Evolutionary conservation across 768 basidiomycete species (phyloP).

Genomic region (Krasilnikovozyma curviuscula): DNA sequence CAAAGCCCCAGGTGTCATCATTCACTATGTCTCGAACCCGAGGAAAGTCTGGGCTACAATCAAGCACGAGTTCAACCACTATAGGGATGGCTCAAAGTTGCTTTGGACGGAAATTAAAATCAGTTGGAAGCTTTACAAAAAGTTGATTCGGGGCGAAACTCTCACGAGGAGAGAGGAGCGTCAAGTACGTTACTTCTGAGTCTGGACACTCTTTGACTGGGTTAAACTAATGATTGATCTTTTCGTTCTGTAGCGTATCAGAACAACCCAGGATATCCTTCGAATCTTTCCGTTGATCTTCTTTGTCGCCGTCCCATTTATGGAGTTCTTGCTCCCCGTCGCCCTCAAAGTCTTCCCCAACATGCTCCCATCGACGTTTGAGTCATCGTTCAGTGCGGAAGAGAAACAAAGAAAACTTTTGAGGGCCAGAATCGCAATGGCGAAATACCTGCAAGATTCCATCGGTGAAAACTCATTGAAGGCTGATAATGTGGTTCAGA

Average conservation of each 20-base stretch:
- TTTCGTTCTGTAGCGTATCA: conserved; percentile 44
- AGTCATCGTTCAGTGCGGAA: conserved; percentile 93
- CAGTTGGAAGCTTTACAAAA: conserved; percentile 67
- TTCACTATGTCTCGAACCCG: too few relatives aligned
- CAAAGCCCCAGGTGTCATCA: too few relatives aligned
- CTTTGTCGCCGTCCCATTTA: conserved; percentile 90
- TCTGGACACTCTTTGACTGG: background rate
- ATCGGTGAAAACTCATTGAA: conserved; percentile 82
- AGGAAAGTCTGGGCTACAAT: conserved; percentile 70
- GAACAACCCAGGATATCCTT: conserved; percentile 81
- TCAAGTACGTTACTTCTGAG: conserved; percentile 39
- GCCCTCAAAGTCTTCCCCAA: conserved; percentile 94
- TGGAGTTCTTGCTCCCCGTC: conserved; percentile 89
- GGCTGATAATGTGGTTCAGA: conserved; percentile 76
- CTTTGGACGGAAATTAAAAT: conserved; percentile 87
- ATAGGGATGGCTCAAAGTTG: conserved; percentile 90
- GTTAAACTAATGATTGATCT: background rate
- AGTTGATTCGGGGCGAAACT: conserved; percentile 73
- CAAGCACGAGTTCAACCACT: conserved; percentile 88
- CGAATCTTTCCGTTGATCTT: conserved; percentile 88
- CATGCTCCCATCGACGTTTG: conserved; percentile 96
- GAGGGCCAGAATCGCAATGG: conserved; percentile 89
- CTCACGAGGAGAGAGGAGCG: conserved; percentile 82
- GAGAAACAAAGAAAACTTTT: conserved; percentile 93
- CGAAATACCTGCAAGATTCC: conserved; percentile 96